Conservation (phyloP, 345 rosid genomes). For the Firmiana major region DNA sequence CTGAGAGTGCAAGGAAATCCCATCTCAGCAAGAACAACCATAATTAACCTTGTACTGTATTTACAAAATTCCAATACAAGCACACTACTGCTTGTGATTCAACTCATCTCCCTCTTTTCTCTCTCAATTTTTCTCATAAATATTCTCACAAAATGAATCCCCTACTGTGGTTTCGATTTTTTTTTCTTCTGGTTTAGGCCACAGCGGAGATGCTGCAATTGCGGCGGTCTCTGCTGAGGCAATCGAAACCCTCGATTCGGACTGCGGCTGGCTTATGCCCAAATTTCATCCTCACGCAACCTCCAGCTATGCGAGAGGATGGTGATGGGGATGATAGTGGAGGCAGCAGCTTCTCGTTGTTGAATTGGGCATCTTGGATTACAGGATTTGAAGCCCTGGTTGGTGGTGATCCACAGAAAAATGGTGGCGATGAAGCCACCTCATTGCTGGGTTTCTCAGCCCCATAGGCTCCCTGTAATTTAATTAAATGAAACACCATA, state of each 20-base stretch:
- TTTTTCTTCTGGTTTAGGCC: constrained; percentile 30
- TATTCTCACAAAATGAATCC: background rate
- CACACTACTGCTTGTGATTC: background rate
- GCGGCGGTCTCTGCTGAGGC: constrained; percentile 50
- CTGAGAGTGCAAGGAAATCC: background rate
- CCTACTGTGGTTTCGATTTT: background rate
- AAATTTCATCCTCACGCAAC: constrained; percentile 54
- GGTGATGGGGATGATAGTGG: constrained; percentile 24
- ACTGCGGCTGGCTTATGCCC: constrained; percentile 62
- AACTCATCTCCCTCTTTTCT: constrained; percentile 2
- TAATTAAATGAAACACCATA: background rate
- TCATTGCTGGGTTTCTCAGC: constrained; percentile 22
- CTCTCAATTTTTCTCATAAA: background rate
- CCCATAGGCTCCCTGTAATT: constrained; percentile 44
- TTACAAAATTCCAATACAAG: constrained; percentile 22
- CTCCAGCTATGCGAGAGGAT: constrained; percentile 35
- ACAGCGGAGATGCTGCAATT: constrained; percentile 69
- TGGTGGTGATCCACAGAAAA: constrained; percentile 73
- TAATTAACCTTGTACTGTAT: background rate
- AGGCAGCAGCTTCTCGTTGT: constrained; percentile 31
- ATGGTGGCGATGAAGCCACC: constrained; percentile 59
- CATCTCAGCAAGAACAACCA: background rate
- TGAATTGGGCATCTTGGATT: constrained; percentile 61
- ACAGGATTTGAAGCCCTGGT: constrained; percentile 63
- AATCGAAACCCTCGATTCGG: constrained; percentile 83